Conservation (phyloP, 2,329 filamentous ascomycete species). For the Trichoderma gracile region DNA sequence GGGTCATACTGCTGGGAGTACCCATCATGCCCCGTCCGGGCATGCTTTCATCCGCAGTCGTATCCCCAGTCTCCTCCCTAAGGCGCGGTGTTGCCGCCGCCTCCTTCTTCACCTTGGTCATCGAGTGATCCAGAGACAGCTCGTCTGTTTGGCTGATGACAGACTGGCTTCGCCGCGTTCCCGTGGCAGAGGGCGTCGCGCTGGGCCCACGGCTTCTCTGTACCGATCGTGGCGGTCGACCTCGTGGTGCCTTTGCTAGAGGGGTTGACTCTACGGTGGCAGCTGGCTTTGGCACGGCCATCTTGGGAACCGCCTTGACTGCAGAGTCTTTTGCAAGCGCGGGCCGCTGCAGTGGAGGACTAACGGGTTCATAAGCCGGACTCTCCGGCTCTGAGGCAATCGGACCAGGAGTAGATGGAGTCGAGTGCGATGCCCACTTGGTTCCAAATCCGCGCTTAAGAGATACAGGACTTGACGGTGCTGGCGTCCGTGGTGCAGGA, state of each 20-base stretch:
- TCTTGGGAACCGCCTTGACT: constrained; percentile 38
- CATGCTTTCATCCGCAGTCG: constrained; percentile 55
- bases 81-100: constrained; percentile 55
- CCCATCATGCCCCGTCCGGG: constrained; percentile 42
- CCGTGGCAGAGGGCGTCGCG: constrained; percentile 40
- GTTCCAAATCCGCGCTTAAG: constrained; percentile 50
- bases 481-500: constrained; percentile 41
- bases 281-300: constrained; percentile 35
- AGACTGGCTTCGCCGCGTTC: constrained; percentile 48
- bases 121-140: constrained; percentile 46
- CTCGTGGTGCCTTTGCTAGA: constrained; percentile 33
- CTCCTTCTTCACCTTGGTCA: constrained; percentile 59
- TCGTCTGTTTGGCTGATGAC: constrained; percentile 52
- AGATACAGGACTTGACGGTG: constrained; percentile 34
- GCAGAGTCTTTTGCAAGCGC: constrained; percentile 33
- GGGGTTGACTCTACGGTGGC: constrained; percentile 31
- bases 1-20: constrained; percentile 43
- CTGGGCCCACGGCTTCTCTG: constrained; percentile 41
- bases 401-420: constrained; percentile 57
- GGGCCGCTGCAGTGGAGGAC: constrained; percentile 51
- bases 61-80: constrained; percentile 57
- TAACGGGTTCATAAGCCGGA: constrained; percentile 60
- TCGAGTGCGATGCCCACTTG: constrained; percentile 59
- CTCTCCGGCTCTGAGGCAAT: constrained; percentile 46
- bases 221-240: constrained; percentile 41